phyloP scores from a whole-genome alignment of 345 rosid genomes.

The Bretschneidera sinensis region DNA sequence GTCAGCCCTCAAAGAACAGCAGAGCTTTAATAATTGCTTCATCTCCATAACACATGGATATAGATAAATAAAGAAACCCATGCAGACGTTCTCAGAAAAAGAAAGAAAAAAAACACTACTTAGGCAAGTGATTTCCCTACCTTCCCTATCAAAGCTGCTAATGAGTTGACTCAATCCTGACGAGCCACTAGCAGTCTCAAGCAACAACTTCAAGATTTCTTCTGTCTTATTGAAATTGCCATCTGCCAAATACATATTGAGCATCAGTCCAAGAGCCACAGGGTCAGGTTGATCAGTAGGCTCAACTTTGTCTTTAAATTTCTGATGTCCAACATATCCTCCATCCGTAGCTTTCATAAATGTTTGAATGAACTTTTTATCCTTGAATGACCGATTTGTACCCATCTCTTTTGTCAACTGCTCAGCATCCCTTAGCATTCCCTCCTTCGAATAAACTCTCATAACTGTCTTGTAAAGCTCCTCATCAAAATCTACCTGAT shows the following conservation, averaged over 20 bases:
- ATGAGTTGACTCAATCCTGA: constrained; percentile 44
- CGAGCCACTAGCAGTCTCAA: constrained; percentile 43
- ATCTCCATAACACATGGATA: neutral
- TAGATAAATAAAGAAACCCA: neutral
- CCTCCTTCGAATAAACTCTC: constrained; percentile 53
- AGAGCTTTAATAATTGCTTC: neutral
- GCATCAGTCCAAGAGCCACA: constrained; percentile 51
- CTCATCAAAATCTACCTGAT: constrained; percentile 47
- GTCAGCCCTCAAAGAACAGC: constrained; percentile 12
- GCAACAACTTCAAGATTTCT: constrained; percentile 47
- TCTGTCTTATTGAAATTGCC: constrained; percentile 27
- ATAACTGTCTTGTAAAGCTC: constrained; percentile 54
- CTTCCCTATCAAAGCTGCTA: constrained; percentile 50
- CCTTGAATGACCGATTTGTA: constrained; percentile 26
- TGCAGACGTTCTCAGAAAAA: no score
- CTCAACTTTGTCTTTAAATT: constrained; percentile 21
- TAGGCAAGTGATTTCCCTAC: constrained; percentile 26
- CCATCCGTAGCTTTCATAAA: constrained; percentile 35
- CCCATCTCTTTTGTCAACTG: constrained; percentile 46
- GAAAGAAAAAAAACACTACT: no score
- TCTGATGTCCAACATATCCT: constrained; percentile 15
- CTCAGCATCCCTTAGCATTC: constrained; percentile 53
- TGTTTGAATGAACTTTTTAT: constrained; percentile 55
- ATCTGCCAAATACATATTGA: constrained; percentile 41
- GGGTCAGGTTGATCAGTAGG: constrained; percentile 34